phyloP scores from a whole-genome alignment of 768 basidiomycete species.

The Boletales sp. region DNA sequence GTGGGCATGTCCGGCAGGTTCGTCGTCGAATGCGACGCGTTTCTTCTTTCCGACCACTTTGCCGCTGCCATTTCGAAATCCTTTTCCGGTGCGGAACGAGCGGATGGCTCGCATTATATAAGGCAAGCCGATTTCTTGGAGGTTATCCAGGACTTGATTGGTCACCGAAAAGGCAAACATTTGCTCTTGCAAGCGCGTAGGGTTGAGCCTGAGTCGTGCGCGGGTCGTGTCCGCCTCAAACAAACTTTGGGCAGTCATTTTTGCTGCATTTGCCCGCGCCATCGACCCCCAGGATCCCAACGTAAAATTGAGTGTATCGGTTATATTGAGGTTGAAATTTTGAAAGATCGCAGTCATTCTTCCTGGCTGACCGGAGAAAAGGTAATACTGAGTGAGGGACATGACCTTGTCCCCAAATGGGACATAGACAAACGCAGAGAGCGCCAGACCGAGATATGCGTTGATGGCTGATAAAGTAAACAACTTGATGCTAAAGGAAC shows the following conservation, averaged over 20 bases:
- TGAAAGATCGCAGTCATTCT: slow-evolving; percentile 14
- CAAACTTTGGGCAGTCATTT: slow-evolving; percentile 15
- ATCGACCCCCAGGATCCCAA: slow-evolving; percentile 15
- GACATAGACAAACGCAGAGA: slow-evolving; percentile 95
- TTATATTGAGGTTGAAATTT: slow-evolving; percentile 22
- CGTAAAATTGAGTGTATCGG: slow-evolving; percentile 28
- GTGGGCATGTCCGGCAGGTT: slow-evolving; percentile 32
- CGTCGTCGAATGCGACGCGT: slow-evolving; percentile 69
- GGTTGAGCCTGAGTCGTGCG: slow-evolving; percentile 58
- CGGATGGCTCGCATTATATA: slow-evolving; percentile 62
- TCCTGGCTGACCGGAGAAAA: slow-evolving; percentile 23
- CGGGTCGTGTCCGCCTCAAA: slow-evolving; percentile 53
- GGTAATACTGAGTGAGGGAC: slow-evolving; percentile 40
- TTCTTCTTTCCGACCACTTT: slow-evolving; percentile 47
- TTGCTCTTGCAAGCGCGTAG: slow-evolving; percentile 76
- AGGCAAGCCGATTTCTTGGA: slow-evolving; percentile 79
- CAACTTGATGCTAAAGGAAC: slow-evolving; percentile 84
- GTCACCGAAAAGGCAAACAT: slow-evolving; percentile 93
- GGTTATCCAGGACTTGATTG: slow-evolving; percentile 76
- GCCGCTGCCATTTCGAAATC: slow-evolving; percentile 21
- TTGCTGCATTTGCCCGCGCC: slow-evolving; percentile 10
- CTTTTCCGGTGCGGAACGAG: slow-evolving; percentile 46
- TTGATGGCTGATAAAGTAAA: slow-evolving; percentile 88
- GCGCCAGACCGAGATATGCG: slow-evolving; percentile 85
- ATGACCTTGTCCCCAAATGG: slow-evolving; percentile 88